Percentiles rank a stretch among this genome's conserved stretches.
Conservation (phyloP, 1,284 basidiomycete genomes). For the Naganishia sp. region DNA sequence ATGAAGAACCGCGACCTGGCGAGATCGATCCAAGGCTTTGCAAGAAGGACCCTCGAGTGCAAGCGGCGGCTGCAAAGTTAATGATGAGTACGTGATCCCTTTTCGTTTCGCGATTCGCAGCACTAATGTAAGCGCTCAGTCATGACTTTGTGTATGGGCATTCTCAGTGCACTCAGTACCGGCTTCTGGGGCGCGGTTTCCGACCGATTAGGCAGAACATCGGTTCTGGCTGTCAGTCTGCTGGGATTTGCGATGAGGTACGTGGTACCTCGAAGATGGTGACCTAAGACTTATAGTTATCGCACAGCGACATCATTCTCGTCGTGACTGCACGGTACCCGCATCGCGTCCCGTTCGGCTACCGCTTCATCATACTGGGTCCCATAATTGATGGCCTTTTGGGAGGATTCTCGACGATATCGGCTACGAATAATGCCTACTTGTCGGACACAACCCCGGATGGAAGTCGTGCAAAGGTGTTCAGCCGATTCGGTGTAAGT, state of each 20-base stretch:
- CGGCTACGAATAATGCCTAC: conserved; percentile 78
- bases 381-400: conserved; percentile 78
- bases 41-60: conserved; percentile 69
- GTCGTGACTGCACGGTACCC: conserved; percentile 73
- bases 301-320: conserved; percentile 71
- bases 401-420: conserved; percentile 81
- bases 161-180: conserved; percentile 77
- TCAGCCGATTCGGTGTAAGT: conserved; percentile 73
- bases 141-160: conserved; percentile 75
- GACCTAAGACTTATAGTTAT: conserved; percentile 26
- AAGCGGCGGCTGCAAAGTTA: conserved; percentile 69
- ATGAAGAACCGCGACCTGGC: conserved; percentile 37
- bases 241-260: conserved; percentile 74
- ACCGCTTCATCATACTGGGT: conserved; percentile 77
- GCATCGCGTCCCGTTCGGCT: conserved; percentile 65
- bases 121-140: conserved; percentile 45
- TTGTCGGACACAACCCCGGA: conserved; percentile 77
- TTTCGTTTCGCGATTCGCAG: neutral
- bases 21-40: conserved; percentile 58
- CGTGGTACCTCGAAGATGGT: conserved; percentile 41
- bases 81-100: conserved; percentile 60
- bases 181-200: conserved; percentile 85
- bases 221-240: conserved; percentile 69
- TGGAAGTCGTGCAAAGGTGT: conserved; percentile 76
- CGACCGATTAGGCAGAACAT: conserved; percentile 73